Conservation (phyloP, 371 early-diverging fungal genomes). For the Zancudomyces culisetae region DNA sequence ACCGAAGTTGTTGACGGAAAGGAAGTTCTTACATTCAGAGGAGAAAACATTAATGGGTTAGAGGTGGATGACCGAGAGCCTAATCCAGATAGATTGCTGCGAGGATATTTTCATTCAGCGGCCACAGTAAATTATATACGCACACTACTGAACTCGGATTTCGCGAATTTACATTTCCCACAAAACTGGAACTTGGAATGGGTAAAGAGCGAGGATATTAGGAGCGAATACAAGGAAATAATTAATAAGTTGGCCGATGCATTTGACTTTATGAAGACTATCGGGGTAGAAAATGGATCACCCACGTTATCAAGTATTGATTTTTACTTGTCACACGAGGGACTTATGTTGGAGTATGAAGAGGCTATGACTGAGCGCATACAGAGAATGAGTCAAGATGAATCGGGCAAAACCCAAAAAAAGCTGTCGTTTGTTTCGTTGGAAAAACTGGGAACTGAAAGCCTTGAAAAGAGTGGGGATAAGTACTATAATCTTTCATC, state of each 20-base stretch:
- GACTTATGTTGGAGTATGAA: conserved; percentile 81
- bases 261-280: conserved; percentile 77
- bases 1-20: conserved; percentile 72
- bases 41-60: conserved; percentile 92
- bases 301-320: conserved; percentile 50
- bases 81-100: conserved; percentile 81
- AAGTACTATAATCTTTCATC: conserved; percentile 55
- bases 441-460: conserved; percentile 1
- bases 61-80: conserved; percentile 69
- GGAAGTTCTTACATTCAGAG: conserved; percentile 58
- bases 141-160: conserved; percentile 53
- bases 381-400: neutral
- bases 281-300: conserved; percentile 48
- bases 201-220: conserved; percentile 58
- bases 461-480: neutral
- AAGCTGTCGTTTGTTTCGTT: conserved; percentile 11
- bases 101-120: conserved; percentile 93
- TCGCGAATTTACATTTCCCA: conserved; percentile 77
- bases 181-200: conserved; percentile 77
- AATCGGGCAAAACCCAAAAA: conserved; percentile 1
- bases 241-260: conserved; percentile 69
- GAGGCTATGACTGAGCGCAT: conserved; percentile 43
- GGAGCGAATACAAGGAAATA: conserved; percentile 72
- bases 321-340: conserved; percentile 88
- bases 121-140: conserved; percentile 90